Evolutionary conservation across 1,284 basidiomycete species (phyloP), one percentile per base, ranked within the genome.

Genomic region (Rhizoctonia solani): DNA sequence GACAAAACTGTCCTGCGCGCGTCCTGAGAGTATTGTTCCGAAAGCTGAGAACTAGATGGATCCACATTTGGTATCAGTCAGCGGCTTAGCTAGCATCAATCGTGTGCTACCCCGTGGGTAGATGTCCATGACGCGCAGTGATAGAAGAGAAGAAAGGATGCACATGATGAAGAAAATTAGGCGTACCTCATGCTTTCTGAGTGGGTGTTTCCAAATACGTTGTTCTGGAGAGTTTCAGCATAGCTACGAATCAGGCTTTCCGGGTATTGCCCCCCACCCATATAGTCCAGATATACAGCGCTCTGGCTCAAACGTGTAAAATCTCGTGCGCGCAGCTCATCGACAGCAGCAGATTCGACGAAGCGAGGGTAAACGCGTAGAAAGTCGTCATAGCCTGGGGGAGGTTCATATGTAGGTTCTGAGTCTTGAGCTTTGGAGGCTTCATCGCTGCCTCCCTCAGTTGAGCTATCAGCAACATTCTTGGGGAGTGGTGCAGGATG

Each of bases 141-240:
- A n/a, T n/a, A n/a, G n/a, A n/a, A n/a, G n/a, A n/a, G n/a, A n/a
- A n/a, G n/a, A n/a, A n/a, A n/a, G n/a, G n/a, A n/a, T n/a, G n/a
- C n/a, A n/a, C n/a, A n/a, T n/a, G n/a, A n/a, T n/a, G n/a, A n/a
- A 30, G 71, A 52, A 25, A 37, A 37, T 39, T 30, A 19, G 25
- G 77, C 78, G 72, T 73, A 87, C 89, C 87, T 87, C 69, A 87
- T 86, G 75, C 84, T 91, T 72, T 88, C 83, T 0, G 90, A 92
- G 75, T 92, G 90, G 0, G 90, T 91, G 74, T 92, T 92, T 5
- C 90, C 90, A 71, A 92, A 82, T 50, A 92, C 81, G 71, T 77
- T 85, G 47, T 79, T 79, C 41, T 80, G 83, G 37, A 92, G 80
- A 74, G 90, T 89, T 66, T 85, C 83, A 42, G 85, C 80, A 71